Evolutionary conservation across 2,329 filamentous ascomycete species (phyloP), one percentile per base, ranked within the genome.

Genomic region (Tolypocladium tropicale): DNA sequence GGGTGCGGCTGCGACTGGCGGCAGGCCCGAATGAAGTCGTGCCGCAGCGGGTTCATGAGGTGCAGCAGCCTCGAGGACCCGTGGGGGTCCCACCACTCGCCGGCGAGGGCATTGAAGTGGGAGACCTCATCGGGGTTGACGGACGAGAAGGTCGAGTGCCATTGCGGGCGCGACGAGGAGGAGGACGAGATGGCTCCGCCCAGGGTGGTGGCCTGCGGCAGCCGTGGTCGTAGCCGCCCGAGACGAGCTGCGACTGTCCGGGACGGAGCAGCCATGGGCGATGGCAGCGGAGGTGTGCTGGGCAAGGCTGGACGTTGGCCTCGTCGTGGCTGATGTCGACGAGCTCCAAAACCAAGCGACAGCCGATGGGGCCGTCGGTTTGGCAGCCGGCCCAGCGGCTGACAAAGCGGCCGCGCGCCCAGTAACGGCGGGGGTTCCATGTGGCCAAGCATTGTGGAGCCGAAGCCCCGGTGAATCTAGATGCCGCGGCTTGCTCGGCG

Each of bases 21-120:
- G 68, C 93, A 96, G 60, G 76, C 74, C 25, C 79, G 79, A 70
- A 96, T 94, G 74, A 97, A 97, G 73, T 91, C 85, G 75, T 97
- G 92, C 36, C 94, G 91, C 50, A 96, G 83, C 2, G 94, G 94
- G 74, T 99, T 97, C 93, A 99, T 97, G 62, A 96, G 86, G 72
- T 99, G 94, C 2, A 99, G 84, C 57, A 96, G 84, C 41, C 93
- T 85, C 4, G 91, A 96, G 7, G 93, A 87, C 53, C 94, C 94
- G 68, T 96, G 85, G 1, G 93, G 89, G 72, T 97, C 92, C 94
- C 94, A 99, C 94, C 94, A 99, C 65, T 87, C 87, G 62, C 89
- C 89, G 61, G 94, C 94, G 66, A 99, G 89, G 60, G 85, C 84
- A 67, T 91, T 91, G 81, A 99, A 99, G 77, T 99, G 94, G 21